Base-by-base conservation (phyloP, 2,329 filamentous ascomycete species). In the Xylaria digitata region DNA sequence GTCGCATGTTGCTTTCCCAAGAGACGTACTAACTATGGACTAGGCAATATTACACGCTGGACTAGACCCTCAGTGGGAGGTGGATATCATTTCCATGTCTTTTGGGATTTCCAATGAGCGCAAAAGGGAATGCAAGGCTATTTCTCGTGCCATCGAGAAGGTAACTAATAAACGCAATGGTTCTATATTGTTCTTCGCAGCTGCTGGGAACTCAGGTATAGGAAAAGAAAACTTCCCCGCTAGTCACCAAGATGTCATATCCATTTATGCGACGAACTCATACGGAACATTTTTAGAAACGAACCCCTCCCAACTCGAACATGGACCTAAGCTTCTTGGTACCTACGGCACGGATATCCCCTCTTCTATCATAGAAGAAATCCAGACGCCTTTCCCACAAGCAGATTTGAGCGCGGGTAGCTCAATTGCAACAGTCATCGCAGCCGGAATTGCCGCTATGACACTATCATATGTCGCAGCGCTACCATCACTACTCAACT, bases 51-150 rank as follows among this genome's bases (percentile, higher is more conserved):
- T 53, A 21, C 48, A 52, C 15, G 57, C 58, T 17, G 58, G 58
- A 23, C 48, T 53, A 15, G 56, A 49, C 56, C 56, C 56, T n/a
- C 37, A 53, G 34, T 50, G 48, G 46, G 46, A 54, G 8, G 58
- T 37, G 32, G 58, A 61, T 45, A 61, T 61, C 58, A 61, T 61
- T 23, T 61, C 58, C 17, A 61, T 61, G 58, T 61, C 58, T 45
- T 61, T 61, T 53, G 58, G 58, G 23, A 45, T 61, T 1, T 23
- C 58, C 15, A 45, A 53, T 21, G 48, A 61, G 23, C 34, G 40
- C 21, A 32, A 45, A 40, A 23, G 34, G 26, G 37, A 52, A 32
- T 52, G 37, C 9, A 32, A 53, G 6, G 34, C 46, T 32, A 61
- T 61, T 45, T 50, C 45, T 23, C 45, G 50, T 49, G 56, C 56